Conservation (phyloP, 345 rosid species). For the Aurinia saxatilis region DNA sequence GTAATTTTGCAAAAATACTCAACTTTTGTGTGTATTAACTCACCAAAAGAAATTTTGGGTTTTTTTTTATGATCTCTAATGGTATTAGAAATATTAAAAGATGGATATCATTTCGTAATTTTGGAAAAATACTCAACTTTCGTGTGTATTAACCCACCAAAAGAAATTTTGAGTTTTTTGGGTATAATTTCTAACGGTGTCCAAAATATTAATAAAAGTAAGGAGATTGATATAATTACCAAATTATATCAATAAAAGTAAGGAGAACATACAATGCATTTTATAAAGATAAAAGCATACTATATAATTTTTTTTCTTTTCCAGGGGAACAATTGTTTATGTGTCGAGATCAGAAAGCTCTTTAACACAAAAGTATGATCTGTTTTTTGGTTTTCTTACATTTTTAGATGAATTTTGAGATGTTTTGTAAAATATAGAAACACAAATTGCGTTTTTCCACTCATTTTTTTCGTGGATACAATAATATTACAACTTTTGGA, state of each 20-base stretch:
- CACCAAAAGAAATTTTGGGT: no score
- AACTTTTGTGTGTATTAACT: no score
- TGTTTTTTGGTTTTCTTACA: constrained; percentile 15
- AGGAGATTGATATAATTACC: no score
- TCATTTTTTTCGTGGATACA: neutral
- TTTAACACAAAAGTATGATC: constrained; percentile 6
- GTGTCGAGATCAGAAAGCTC: constrained; percentile 16
- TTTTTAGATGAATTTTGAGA: neutral
- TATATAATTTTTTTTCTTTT: neutral
- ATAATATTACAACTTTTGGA: constrained; percentile 1
- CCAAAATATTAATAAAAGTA: no score
- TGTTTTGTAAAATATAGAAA: constrained; percentile 1
- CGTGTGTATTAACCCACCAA: no score
- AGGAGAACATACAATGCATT: constrained; percentile 17
- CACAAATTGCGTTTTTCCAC: neutral
- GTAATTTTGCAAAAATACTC: no score
- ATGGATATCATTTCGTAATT: no score
- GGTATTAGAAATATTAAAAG: no score
- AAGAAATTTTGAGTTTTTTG: no score
- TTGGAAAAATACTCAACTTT: no score
- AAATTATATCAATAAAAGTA: constrained; percentile 1
- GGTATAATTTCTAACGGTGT: no score
- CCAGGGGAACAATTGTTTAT: constrained; percentile 7
- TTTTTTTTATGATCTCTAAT: no score
- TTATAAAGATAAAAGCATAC: constrained; percentile 11